These are phyloP conservation scores for grape (Vitis vinifera) DNA, from an alignment of 164 flowering plant species.

Conservation along the genomic window ASM3070453v1 NC_081822.1:1165501-1166000, in stretches of 20 bases:
- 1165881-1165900: background rate
- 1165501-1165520: too few species aligned
- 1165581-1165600: background rate
- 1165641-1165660: conserved; percentile 85
- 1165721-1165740: conserved; percentile 93
- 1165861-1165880: background rate
- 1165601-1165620: conserved; percentile 38
- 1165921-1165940: background rate
- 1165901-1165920: background rate
- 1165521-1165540: too few species aligned
- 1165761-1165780: conserved; percentile 92
- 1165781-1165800: conserved; percentile 88
- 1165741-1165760: conserved; percentile 89
- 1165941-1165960: background rate
- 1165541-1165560: too few species aligned
- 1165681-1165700: conserved; percentile 76
- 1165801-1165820: conserved; percentile 97
- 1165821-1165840: conserved; percentile 88
- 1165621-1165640: conserved; percentile 96
- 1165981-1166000: background rate
- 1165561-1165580: too few species aligned
- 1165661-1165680: conserved; percentile 72
- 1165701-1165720: conserved; percentile 91
- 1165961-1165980: background rate
- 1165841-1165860: conserved; percentile 13